A percentile compares a stretch with the other conserved stretches of the same genome.
These are phyloP conservation scores for Rostrohypoxylon terebratum DNA, from an alignment of 495 filamentous ascomycete genomes.

Conservation along the genomic window DNA sequence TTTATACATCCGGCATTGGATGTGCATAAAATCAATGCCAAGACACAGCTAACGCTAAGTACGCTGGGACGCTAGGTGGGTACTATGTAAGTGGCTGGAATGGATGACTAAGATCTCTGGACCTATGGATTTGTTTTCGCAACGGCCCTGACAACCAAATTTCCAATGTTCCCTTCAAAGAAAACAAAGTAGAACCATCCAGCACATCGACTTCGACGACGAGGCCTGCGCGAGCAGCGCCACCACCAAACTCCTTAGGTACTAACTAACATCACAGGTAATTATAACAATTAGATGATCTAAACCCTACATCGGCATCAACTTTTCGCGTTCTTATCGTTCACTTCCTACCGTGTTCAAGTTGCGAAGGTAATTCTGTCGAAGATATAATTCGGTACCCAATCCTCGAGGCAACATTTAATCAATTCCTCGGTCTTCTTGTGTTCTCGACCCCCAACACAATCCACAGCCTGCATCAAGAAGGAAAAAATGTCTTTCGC, in stretches of 20 bases:
- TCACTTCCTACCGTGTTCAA: not conserved
- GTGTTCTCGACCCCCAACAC: conserved; percentile 9
- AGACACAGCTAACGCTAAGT: not conserved
- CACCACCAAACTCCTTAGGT: conserved; percentile 38
- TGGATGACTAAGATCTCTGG: conserved; percentile 26
- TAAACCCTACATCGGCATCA: conserved; percentile 7
- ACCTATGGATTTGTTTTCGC: conserved; percentile 25
- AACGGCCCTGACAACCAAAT: conserved; percentile 24
- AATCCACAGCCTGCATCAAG: not conserved
- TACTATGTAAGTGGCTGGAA: conserved; percentile 6
- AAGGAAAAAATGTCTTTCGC: conserved; percentile 40
- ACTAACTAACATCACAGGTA: conserved; percentile 31
- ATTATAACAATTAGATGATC: conserved; percentile 15
- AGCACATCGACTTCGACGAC: conserved; percentile 30
- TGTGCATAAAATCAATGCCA: not conserved
- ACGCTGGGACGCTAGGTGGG: no score
- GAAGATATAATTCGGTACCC: conserved; percentile 16
- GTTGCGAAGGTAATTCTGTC: conserved; percentile 8
- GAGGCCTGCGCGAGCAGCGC: conserved; percentile 38
- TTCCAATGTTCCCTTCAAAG: conserved; percentile 20
- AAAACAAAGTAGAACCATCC: conserved; percentile 42
- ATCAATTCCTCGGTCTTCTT: conserved; percentile 3
- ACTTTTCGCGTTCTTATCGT: not conserved
- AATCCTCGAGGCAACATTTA: conserved; percentile 15
- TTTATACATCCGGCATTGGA: not conserved